Evolutionary conservation across 2,329 filamentous ascomycete genomes (phyloP).

Genomic region (Pseudogymnoascus sp.): DNA sequence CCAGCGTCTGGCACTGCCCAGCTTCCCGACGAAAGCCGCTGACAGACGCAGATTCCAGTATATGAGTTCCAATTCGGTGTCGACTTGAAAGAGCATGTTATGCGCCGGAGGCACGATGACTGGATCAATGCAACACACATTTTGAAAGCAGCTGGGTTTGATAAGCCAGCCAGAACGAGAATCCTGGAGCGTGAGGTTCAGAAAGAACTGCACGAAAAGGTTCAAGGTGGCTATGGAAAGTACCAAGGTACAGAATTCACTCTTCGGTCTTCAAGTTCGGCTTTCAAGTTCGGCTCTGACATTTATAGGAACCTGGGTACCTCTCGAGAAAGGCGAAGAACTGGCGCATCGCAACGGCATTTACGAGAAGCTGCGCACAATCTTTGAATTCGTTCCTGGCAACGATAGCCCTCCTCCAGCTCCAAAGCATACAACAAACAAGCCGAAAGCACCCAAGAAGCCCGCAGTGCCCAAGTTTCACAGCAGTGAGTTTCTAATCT

Average conservation of each 20-base stretch:
- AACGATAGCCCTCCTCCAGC: constrained; percentile 86
- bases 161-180: constrained; percentile 89
- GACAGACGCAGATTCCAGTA: constrained; percentile 66
- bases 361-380: constrained; percentile 72
- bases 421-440: constrained; percentile 83
- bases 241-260: constrained; percentile 65
- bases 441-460: constrained; percentile 69
- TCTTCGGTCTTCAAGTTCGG: not conserved
- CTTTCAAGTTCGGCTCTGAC: constrained; percentile 14
- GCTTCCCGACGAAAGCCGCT: constrained; percentile 15
- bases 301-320: constrained; percentile 81
- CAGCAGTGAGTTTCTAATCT: constrained; percentile 33
- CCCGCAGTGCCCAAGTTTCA: constrained; percentile 55
- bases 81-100: constrained; percentile 79
- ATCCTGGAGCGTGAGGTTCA: constrained; percentile 96
- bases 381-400: constrained; percentile 84
- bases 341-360: constrained; percentile 84
- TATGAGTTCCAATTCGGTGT: constrained; percentile 84
- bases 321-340: constrained; percentile 69
- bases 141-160: constrained; percentile 90
- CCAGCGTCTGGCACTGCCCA: constrained; percentile 10
- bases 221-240: constrained; percentile 97
- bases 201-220: constrained; percentile 93
- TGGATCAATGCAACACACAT: constrained; percentile 99
- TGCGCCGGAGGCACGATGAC: constrained; percentile 86